Conservation (phyloP, 495 filamentous ascomycete genomes). For the Opeltia flavorubescens region DNA sequence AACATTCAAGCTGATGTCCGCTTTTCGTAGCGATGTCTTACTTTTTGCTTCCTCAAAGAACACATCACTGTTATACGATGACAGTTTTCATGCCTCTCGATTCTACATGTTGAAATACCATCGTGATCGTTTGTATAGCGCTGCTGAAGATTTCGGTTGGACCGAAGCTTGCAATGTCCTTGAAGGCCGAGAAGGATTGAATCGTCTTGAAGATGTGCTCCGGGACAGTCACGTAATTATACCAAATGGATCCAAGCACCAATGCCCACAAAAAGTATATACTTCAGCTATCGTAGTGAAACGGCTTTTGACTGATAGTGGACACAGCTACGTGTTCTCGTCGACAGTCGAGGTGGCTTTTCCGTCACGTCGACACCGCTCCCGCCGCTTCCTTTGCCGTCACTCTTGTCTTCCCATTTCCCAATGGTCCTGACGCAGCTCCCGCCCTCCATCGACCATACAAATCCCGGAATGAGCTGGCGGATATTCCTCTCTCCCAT, state of each 20-base stretch:
- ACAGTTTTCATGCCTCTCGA: constrained; percentile 31
- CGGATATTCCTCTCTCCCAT: constrained; percentile 42
- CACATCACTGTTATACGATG: constrained; percentile 6
- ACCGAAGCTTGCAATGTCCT: constrained; percentile 26
- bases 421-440: not conserved
- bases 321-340: constrained; percentile 36
- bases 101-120: constrained; percentile 81
- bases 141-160: constrained; percentile 48
- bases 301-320: no score
- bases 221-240: constrained; percentile 12
- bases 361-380: constrained; percentile 18
- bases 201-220: constrained; percentile 16
- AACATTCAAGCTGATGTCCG: constrained; percentile 52
- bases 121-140: constrained; percentile 63
- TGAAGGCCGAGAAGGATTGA: constrained; percentile 28
- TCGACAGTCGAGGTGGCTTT: constrained; percentile 35
- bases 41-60: constrained; percentile 25
- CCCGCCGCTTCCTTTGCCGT: constrained; percentile 1
- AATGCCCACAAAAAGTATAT: constrained; percentile 5
- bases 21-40: constrained; percentile 58
- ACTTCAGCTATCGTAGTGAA: not conserved
- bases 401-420: constrained; percentile 2
- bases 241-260: not conserved
- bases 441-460: not conserved
- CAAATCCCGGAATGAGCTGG: constrained; percentile 18